These are phyloP conservation scores for Trametes sanguinea DNA, from an alignment of 768 basidiomycete genomes.

Conservation along the genomic window DNA sequence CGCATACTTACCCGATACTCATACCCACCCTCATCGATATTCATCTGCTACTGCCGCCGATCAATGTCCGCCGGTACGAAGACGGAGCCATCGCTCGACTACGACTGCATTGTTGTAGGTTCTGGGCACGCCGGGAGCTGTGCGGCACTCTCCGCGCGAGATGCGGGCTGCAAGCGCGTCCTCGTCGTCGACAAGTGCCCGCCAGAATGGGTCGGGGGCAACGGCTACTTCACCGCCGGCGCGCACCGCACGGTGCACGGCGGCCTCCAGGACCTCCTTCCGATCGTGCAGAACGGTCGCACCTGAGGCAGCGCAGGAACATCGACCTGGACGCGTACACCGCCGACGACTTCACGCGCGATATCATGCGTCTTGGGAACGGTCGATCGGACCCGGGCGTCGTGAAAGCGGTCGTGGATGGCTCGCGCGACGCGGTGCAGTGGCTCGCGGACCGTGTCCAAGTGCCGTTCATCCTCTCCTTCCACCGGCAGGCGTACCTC, in stretches of 20 bases:
- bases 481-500: conserved; percentile 69
- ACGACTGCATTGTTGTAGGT: conserved; percentile 63
- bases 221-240: conserved; percentile 73
- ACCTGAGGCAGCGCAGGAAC: conserved; percentile 41
- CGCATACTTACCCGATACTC: neutral
- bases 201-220: conserved; percentile 64
- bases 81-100: neutral
- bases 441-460: conserved; percentile 58
- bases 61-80: conserved; percentile 23
- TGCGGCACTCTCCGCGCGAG: conserved; percentile 60
- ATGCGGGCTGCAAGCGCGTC: conserved; percentile 61
- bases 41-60: neutral
- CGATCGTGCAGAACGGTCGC: conserved; percentile 51
- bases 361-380: conserved; percentile 61
- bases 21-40: neutral
- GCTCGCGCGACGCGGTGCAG: conserved; percentile 54
- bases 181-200: conserved; percentile 69
- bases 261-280: conserved; percentile 61
- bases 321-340: conserved; percentile 66
- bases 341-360: conserved; percentile 50
- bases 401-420: conserved; percentile 53
- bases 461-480: conserved; percentile 58
- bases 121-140: conserved; percentile 70
- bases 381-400: conserved; percentile 51
- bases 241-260: conserved; percentile 64